A percentile compares a stretch with the other conserved stretches of the same genome.
These are phyloP conservation scores for Acanthamoeba culbertsoni DNA, from an alignment of 208 protist species.

Conservation along the genomic window DNA sequence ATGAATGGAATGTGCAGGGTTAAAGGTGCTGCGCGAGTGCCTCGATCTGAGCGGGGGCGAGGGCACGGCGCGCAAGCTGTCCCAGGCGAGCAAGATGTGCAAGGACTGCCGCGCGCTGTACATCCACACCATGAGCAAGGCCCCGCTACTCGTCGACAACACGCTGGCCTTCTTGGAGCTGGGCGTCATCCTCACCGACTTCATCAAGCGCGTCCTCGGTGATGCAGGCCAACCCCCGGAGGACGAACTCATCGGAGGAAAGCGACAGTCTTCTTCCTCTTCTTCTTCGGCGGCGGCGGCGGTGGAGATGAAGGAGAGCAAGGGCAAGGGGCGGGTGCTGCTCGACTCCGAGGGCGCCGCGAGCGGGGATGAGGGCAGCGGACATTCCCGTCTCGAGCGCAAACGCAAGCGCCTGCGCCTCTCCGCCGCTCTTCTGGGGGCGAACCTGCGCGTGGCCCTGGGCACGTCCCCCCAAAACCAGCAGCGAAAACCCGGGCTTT, in stretches of 20 bases:
- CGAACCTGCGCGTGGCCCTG: not conserved
- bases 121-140: not conserved
- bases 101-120: not conserved
- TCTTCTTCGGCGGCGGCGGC: no score
- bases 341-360: not conserved
- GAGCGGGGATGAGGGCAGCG: not conserved
- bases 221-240: not conserved
- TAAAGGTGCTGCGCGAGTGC: not conserved
- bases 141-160: not conserved
- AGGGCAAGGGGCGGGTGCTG: not conserved
- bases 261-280: not conserved
- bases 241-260: no score
- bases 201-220: not conserved
- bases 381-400: not conserved
- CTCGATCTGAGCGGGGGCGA: not conserved
- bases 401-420: not conserved
- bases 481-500: not conserved
- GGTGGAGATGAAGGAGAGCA: not conserved
- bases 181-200: not conserved
- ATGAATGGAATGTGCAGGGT: no score
- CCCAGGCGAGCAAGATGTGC: not conserved
- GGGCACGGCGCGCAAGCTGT: not conserved
- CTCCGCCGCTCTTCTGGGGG: not conserved
- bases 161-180: not conserved
- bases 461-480: not conserved